Evolutionary conservation across 164 flowering plant species (phyloP), one percentile per base, ranked within the genome.

Genomic region (Magnolia officinalis): DNA sequence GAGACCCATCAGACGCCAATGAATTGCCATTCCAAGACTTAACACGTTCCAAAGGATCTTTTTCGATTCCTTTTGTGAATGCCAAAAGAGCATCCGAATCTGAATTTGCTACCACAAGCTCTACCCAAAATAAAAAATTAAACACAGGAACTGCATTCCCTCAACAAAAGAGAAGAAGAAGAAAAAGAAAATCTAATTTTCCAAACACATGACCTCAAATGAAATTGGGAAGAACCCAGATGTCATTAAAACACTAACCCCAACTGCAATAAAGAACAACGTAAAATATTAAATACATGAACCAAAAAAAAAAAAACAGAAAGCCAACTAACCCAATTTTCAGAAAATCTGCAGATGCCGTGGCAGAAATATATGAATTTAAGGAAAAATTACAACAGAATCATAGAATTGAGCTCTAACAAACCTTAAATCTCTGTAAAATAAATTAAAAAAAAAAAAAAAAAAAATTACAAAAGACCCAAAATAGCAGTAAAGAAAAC

Each of bases 1-100:
- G 94, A 69, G 90, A 90, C 19, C 88, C 88, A 85, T 86, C 83
- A 37, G 92, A 82, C 59, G 80, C 79, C 52, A 85, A 21, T 51
- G 90, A 81, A 61, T 85, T 85, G 24, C 85, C 79, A 76, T 83
- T 80, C 96, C 96, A 90, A 67, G 96, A 81, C 18, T 75, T 70
- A 72, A 85, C 69, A 78, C 81, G 63, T 58, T 82, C 85, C 0
- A 80, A 76, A 45, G 89, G 85, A 75, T 89, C 92, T 73, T 74
- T 72, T 74, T 75, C n/a, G 2, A 74, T 74, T 14, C 76, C 76
- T 74, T 64, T 63, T 58, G 85, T 90, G 70, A 89, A 82, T 79
- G 87, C 88, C 76, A 90, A 75, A 50, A 91, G 89, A 24, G 92
- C 89, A 75, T 84, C 88, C 21, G 85, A 79, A 67, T 91, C 95